A percentile compares a stretch with the other conserved stretches of the same genome.
phyloP scores from a whole-genome alignment of 192 early-diverging fungal species.

The Lobosporangium transversale region DNA sequence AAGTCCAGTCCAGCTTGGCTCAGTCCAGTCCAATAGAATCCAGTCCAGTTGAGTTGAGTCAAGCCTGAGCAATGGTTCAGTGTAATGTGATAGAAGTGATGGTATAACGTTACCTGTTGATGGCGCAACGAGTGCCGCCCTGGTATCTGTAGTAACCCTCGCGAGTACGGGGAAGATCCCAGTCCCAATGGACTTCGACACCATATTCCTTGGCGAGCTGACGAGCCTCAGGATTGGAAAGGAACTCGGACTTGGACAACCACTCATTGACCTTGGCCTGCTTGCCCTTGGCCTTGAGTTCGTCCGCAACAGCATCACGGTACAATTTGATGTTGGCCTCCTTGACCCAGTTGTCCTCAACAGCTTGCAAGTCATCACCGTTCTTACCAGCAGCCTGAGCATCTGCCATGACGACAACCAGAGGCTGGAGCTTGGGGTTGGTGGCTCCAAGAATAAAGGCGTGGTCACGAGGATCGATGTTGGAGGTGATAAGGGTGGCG shows the following conservation, averaged over 20 bases:
- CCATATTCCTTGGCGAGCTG: constrained; percentile 78
- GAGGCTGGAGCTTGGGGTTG: constrained; percentile 78
- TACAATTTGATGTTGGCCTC: constrained; percentile 85
- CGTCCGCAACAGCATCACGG: constrained; percentile 81
- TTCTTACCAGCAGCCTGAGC: constrained; percentile 77
- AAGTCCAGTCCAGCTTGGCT: too few species aligned
- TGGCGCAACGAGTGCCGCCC: constrained; percentile 91
- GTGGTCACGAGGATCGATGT: constrained; percentile 96
- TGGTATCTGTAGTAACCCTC: constrained; percentile 98
- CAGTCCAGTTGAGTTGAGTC: too few species aligned
- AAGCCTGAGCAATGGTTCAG: too few species aligned
- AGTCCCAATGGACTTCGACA: constrained; percentile 84
- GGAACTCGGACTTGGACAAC: constrained; percentile 55
- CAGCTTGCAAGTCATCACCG: constrained; percentile 79
- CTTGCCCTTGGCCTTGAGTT: constrained; percentile 73
- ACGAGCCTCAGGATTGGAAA: constrained; percentile 90
- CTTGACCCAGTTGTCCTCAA: constrained; percentile 88
- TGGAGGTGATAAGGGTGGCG: constrained; percentile 94
- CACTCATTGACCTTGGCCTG: constrained; percentile 62
- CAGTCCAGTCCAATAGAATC: too few species aligned
- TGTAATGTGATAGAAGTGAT: too few species aligned
- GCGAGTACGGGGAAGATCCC: constrained; percentile 89
- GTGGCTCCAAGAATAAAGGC: constrained; percentile 95
- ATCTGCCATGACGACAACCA: constrained; percentile 81
- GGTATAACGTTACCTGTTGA: constrained; percentile 61